A percentile compares a stretch with the other conserved stretches of the same genome.
phyloP scores from a whole-genome alignment of 306 rosid species.

The Cicer pinnatifidum region DNA sequence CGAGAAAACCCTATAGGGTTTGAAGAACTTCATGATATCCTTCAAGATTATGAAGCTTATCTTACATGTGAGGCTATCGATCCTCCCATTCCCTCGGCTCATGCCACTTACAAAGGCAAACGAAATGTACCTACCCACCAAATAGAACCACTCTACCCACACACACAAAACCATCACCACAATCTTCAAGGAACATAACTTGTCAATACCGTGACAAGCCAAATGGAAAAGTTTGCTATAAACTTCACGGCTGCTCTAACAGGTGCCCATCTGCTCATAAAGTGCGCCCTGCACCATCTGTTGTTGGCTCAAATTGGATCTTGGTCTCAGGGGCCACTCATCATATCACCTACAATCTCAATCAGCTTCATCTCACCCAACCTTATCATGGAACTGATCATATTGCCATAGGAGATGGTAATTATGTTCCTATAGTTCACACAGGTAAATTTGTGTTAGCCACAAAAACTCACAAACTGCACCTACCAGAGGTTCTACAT shows the following conservation, averaged over 20 bases:
- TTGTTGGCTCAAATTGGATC: neutral
- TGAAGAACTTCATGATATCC: neutral
- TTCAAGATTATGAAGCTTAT: neutral
- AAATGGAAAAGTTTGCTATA: neutral
- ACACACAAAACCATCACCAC: neutral
- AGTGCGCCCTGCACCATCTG: neutral
- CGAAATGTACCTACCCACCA: neutral
- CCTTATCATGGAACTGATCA: neutral
- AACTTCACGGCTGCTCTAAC: neutral
- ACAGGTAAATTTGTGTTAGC: neutral
- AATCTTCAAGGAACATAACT: neutral
- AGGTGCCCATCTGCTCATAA: too few relatives aligned
- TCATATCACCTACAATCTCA: neutral
- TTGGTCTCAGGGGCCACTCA: neutral
- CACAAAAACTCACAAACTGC: neutral
- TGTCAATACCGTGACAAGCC: neutral
- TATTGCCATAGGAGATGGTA: neutral
- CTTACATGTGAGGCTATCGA: neutral
- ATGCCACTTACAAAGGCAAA: neutral
- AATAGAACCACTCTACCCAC: neutral
- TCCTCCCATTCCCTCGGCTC: neutral
- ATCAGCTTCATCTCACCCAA: neutral
- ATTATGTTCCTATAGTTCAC: neutral
- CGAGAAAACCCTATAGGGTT: neutral
- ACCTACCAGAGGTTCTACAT: neutral